Evolutionary conservation across 225 moss, liverwort and hornwort genomes (phyloP), one percentile per base, ranked within the genome.

Genomic region (Lunularia cruciata): DNA sequence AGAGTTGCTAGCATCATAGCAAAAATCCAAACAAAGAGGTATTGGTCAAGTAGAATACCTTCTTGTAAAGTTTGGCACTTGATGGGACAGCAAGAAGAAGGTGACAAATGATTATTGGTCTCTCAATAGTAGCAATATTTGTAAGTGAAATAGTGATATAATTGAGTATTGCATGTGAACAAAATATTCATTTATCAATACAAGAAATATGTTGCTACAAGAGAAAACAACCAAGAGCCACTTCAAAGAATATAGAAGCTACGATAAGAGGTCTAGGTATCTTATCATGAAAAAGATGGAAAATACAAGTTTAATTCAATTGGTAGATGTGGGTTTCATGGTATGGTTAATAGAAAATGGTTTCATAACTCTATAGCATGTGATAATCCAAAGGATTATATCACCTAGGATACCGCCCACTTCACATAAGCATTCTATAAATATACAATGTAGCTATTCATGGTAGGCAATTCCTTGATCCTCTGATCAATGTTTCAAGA

Each of bases 1-100:
- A 94, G 79, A 2, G 94, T 89, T 13, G 84, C 51, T 31, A 79
- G 91, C 94, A 94, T 94, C 52, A 87, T 87, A n/a, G 2, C 51
- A 23, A 94, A 86, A 60, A 94, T 94, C 94, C 91, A 94, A 0
- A 89, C 67, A 13, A 91, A 94, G 1, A 91, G 75, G 71, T 52
- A 94, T 6, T 87, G 76, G 56, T 94, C 94, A 48, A 94, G 73
- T 2, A 85, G 74, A 2, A 91, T 0, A 91, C 71, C 9, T 86
- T 75, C 68, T 82, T 86, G 69, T 85, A 91, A 40, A 91, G 82
- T 49, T 84, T 75, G 22, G 58, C 53, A 70, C 81, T 87, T 94
- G 81, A 72, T 53, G 28, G 12, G 40, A 39, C 1, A 55, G 1
- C 10, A 55, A 1, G 23, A 6, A 55, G 19, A 28, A 55, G n/a